Base-by-base conservation (phyloP, 805 yeast genomes). In the Kluyveromyces wickerhamii region DNA sequence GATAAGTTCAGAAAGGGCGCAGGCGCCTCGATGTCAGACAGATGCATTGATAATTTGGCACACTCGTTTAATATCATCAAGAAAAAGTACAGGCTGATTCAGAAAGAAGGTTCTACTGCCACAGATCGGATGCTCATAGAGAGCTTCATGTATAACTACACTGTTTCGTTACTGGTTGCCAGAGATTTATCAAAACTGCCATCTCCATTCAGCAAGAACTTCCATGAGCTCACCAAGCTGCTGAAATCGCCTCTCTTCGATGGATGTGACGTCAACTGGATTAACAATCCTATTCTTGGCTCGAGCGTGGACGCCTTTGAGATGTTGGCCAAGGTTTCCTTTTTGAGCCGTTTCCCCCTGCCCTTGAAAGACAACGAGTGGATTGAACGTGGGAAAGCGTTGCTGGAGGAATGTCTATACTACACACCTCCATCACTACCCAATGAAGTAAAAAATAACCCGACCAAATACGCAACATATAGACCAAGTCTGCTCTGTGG, bases 281-380 rank as follows among this genome's bases (percentile, higher is more conserved):
- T 63, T 59, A 63, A 63, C 37, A 58, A 63, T 34, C 69, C 69
- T 0, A 58, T 63, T 4, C 44, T 60, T 39, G 69, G 69, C 4
- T 60, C 66, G 8, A 55, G 66, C 1, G 41, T 52, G 6, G 55
- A 53, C 17, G 57, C 62, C 17, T 57, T 59, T 36, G 67, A 62
- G 28, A 45, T 59, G 34, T 25, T 57, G 7, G 58, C 64, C 16
- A 65, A 66, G 39, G 49, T 65, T 7, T 42, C 59, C 1, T 66
- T 65, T 62, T 33, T 65, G 13, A 39, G 62, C 13, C 37, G 58
- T 16, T 27, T 49, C 21, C 32, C 34, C 4, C 24, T 45, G 2
- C 49, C 49, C 3, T 34, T 44, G 12, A 21, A 33, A 24, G 22
- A 39, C 4, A 27, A 37, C 3, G 32, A 38, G 10, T 44, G 49